phyloP scores from a whole-genome alignment of 257 asterid genomes.

The Solanum okadae region DNA sequence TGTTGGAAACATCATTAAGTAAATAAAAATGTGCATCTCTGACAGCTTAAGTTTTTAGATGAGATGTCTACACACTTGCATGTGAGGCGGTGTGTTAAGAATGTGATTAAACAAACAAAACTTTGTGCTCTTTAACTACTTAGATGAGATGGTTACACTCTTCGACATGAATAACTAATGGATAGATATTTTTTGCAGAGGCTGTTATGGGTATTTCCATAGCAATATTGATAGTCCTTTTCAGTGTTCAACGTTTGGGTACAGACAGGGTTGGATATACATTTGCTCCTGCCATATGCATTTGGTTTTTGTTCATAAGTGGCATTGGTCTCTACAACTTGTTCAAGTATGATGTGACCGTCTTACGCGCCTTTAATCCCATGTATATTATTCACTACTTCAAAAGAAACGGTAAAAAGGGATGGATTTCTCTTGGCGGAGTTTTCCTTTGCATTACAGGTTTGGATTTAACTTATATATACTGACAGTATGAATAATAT shows the following conservation, averaged over 20 bases:
- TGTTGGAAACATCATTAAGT: not conserved
- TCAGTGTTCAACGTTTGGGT: conserved; percentile 44
- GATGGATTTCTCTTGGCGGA: conserved; percentile 66
- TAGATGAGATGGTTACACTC: not conserved
- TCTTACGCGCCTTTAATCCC: conserved; percentile 44
- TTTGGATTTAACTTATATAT: not conserved
- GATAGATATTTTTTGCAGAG: conserved; percentile 10
- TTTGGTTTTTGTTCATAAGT: conserved; percentile 43
- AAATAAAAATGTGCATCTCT: not conserved
- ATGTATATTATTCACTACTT: conserved; percentile 34
- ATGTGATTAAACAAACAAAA: not conserved
- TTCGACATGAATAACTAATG: not conserved
- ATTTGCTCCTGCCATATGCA: conserved; percentile 43
- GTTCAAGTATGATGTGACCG: conserved; percentile 31
- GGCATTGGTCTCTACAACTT: conserved; percentile 50
- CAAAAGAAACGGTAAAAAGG: conserved; percentile 27
- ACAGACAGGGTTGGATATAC: conserved; percentile 58
- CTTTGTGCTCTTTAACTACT: not conserved
- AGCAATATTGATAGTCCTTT: conserved; percentile 33
- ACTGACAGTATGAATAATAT: not conserved
- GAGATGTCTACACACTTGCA: not conserved
- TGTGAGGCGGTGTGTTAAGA: not conserved
- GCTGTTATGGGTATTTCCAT: conserved; percentile 33
- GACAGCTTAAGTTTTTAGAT: not conserved
- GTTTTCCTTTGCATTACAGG: conserved; percentile 48